Conservation (phyloP, 129 eudicot genomes). For the Centrapalus pauciflorus region DNA sequence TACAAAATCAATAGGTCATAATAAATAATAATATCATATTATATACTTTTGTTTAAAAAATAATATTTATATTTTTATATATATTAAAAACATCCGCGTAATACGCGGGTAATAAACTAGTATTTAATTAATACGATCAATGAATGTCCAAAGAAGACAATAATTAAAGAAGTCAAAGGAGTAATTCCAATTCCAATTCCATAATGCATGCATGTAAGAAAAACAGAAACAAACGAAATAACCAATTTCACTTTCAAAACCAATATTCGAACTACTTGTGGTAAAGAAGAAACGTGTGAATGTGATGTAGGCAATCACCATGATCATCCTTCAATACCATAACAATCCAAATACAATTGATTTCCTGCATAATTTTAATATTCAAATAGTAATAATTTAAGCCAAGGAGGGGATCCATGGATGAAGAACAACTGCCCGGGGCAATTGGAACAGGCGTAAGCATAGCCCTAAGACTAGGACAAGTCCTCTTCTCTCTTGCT, state of each 20-base stretch:
- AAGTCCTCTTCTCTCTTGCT: constrained; percentile 71
- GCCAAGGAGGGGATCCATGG: constrained; percentile 13
- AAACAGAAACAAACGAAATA: not conserved
- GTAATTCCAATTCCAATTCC: not conserved
- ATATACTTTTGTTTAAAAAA: too few relatives aligned
- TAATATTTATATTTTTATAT: too few relatives aligned
- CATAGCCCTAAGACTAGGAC: constrained; percentile 85
- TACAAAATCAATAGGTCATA: too few relatives aligned
- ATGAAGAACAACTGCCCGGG: constrained; percentile 75
- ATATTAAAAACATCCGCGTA: too few relatives aligned
- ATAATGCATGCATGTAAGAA: not conserved
- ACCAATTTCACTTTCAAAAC: not conserved
- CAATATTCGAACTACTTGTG: not conserved
- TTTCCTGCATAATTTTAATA: not conserved
- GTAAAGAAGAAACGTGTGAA: constrained; percentile 22
- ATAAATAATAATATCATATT: too few relatives aligned
- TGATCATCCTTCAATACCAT: constrained; percentile 11
- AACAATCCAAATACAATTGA: not conserved
- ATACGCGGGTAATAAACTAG: too few relatives aligned
- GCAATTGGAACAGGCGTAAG: constrained; percentile 90
- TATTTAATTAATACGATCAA: too few relatives aligned
- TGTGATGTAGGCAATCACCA: constrained; percentile 24
- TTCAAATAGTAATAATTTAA: not conserved
- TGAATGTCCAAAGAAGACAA: not conserved
- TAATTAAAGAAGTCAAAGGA: constrained; percentile 12